Evolutionary conservation across 2,329 filamentous ascomycete species (phyloP), one percentile per base, ranked within the genome.

Genomic region (Apiospora aurea): DNA sequence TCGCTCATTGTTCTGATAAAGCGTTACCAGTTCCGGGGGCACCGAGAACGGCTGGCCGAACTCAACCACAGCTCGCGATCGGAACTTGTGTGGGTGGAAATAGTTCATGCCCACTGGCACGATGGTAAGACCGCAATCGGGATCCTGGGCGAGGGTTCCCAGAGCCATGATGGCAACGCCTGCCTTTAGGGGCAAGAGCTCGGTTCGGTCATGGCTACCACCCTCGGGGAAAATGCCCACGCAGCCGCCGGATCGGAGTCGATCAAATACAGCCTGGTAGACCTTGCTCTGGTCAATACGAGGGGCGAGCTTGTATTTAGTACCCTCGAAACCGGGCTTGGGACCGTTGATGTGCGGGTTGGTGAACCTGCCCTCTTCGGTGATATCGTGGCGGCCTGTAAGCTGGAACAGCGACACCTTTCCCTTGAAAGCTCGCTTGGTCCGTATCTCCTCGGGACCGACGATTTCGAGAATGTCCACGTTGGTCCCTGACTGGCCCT

Each of bases 41-140:
- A 98, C 91, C 75, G 97, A 93, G 74, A 98, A 92, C 0, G 96
- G 95, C 38, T 90, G 92, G 11, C 96, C 96, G 78, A 98, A 99
- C 80, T 99, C 96, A 73, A 98, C 92, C 5, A 99, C 96, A 47
- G 96, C 96, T 80, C 96, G 90, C 75, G 96, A 98, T 66, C 96
- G 93, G 83, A 99, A 99, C 82, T 98, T 99, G 87, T 99, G 96
- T 0, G 96, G 94, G 82, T 98, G 96, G 84, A 99, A 99, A 83
- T 99, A 99, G 83, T 99, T 99, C 96, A 99, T 98, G 77, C 96
- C 96, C 69, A 96, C 95, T 4, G 96, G 96, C 34, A 99, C 94
- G 77, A 99, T 98, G 82, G 95, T 97, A 74, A 99, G 86, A 43
- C 94, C 94, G 79, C 94, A 97, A 75, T 96, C 88, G 2, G 95